Base-by-base conservation (phyloP, 306 rosid genomes). In the Lagenaria siceraria region DNA sequence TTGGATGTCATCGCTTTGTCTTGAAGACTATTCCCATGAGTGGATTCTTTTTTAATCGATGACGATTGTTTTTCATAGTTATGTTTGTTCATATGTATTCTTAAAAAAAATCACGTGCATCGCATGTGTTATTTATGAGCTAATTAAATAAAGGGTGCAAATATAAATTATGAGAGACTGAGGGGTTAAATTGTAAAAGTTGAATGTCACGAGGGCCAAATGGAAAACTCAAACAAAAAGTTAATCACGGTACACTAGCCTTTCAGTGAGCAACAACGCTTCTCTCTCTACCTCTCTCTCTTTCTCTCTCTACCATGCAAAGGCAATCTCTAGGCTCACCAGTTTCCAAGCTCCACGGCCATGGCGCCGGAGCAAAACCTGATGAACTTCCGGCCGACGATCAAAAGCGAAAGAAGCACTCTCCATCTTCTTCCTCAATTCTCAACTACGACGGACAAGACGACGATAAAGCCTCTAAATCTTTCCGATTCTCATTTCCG, bases 281-380 rank as follows among this genome's bases (percentile, higher is more conserved):
- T 58, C 76, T 79, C 49, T 77, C 58, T 53, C 56, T 52, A 6
- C 22, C 3, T 65, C 25, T 36, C 74, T 66, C 84, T 24, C 79
- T 78, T 62, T 52, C 83, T 24, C 83, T 80, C 74, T 52, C 83
- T 60, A 85, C 80, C 82, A 96, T 96, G 98, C 99, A 96, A 18
- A 87, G 99, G 59, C 99, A 92, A 77, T 96, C 99, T 17, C 87
- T 96, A 43, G 93, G 97, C 27, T 96, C 98, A 13, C 97, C 97
- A 1, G 81, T 84, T 43, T 84, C 92, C 18, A 95, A 92, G 93
- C 89, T 84, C 83, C 90, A 88, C 81, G 63, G 81, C 83, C 86
- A 88, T 84, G 89, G 87, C 75, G 87, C 81, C 66, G 89, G 81
- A 54, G 65, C 76, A 6, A 79, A 84, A 81, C 84, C 77, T 36